Base-by-base conservation (phyloP, 768 basidiomycete species). In the Terana coerulea region DNA sequence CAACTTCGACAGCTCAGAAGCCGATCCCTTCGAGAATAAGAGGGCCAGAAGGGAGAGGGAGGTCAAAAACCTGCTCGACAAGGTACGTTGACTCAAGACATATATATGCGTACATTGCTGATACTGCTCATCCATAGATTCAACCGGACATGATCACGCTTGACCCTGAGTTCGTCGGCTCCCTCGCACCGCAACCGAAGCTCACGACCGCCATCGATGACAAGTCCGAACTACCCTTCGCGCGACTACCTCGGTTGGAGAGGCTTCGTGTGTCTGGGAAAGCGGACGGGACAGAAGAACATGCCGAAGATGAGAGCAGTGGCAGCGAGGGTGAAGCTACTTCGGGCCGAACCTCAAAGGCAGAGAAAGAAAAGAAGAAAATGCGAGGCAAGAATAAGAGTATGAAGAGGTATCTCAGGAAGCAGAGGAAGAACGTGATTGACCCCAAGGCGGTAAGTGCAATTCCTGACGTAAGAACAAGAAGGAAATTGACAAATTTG, bases 401-500 rank as follows among this genome's bases (percentile, higher is more conserved):
- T 65, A 64, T 94, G 64, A 95, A 93, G 68, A 75, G 92, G 74
- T 88, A 83, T 66, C 67, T 97, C 55, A 78, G 90, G 61, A 97
- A 94, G 73, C 89, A 95, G 68, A 82, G 91, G 65, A 93, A 95
- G 75, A 97, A 98, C 62, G 90, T 98, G 42, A 81, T 98, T 55
- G 94, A 98, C 65, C 91, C 91, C 21, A 76, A 78, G 21, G 76
- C 79, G 21, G 88, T 90, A 49, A 49, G 79, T 72, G 40, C 19
- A n/a, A 25, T 8, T 14, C 34, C 5, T 6, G n/a, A n/a, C n/a
- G n/a, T n/a, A n/a, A n/a, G n/a, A n/a, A n/a, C n/a, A n/a, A n/a
- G n/a, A n/a, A n/a, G 11, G 25, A 28, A 25, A 59, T 48, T 59
- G 31, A 24, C 8, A 15, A 24, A 15, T 12, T 42, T 15, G 30